phyloP scores from a whole-genome alignment of 345 rosid species.

The Psidium guajava region DNA sequence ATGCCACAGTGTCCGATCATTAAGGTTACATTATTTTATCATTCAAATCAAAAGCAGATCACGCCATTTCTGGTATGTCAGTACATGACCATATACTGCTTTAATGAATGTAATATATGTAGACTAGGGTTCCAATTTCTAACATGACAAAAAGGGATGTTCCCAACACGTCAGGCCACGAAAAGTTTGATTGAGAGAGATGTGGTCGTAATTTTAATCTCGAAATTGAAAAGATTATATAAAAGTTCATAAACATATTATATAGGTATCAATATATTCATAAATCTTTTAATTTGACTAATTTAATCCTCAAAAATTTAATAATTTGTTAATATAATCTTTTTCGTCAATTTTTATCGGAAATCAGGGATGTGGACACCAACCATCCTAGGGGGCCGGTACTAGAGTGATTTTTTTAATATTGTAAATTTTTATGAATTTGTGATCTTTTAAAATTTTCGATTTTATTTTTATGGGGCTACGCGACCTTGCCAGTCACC shows the following conservation, averaged over 20 bases:
- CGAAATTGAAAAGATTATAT: background rate
- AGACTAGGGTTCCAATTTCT: background rate
- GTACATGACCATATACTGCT: background rate
- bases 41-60: background rate
- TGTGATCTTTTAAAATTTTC: too few relatives aligned
- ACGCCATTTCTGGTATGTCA: background rate
- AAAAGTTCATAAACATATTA: background rate
- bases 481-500: too few relatives aligned
- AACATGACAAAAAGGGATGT: background rate
- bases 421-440: too few relatives aligned
- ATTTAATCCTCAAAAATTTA: background rate
- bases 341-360: fast-evolving
- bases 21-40: background rate
- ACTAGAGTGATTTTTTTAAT: background rate
- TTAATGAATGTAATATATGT: background rate
- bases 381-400: fast-evolving
- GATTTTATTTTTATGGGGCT: too few relatives aligned
- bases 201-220: background rate
- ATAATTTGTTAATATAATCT: background rate
- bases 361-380: fast-evolving
- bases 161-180: background rate
- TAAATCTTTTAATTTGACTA: background rate
- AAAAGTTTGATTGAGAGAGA: background rate
- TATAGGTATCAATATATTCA: background rate
- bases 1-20: background rate